phyloP scores from a whole-genome alignment of 768 basidiomycete genomes.

The Pisolithus marmoratus region DNA sequence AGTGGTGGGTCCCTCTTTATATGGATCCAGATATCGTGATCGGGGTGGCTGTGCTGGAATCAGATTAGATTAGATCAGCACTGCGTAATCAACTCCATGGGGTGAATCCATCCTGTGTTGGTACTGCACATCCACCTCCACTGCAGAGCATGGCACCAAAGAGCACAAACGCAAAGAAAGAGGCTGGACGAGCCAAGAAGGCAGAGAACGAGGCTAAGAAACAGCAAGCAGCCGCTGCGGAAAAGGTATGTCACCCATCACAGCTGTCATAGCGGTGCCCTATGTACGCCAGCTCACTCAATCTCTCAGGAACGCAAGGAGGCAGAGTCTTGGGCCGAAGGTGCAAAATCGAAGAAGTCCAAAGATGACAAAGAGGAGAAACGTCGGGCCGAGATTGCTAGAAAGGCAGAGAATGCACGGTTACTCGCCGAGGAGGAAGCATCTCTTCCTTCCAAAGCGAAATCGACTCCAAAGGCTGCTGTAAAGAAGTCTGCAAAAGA shows the following conservation, averaged over 20 bases:
- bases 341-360: constrained; percentile 58
- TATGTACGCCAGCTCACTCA: neutral
- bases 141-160: constrained; percentile 67
- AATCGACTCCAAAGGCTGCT: constrained; percentile 58
- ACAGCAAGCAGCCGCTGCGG: constrained; percentile 51
- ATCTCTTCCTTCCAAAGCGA: constrained; percentile 47
- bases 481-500: constrained; percentile 52
- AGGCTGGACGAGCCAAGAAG: constrained; percentile 84
- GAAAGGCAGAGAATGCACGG: constrained; percentile 82
- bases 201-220: constrained; percentile 88
- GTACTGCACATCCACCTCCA: neutral
- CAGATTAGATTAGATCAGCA: constrained; percentile 20
- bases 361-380: constrained; percentile 78
- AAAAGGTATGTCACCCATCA: constrained; percentile 41
- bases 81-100: constrained; percentile 12
- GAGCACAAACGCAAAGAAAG: constrained; percentile 89
- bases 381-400: constrained; percentile 70
- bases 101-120: constrained; percentile 6
- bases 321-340: constrained; percentile 61
- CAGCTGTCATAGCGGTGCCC: neutral
- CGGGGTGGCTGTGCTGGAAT: constrained; percentile 4
- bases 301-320: constrained; percentile 64
- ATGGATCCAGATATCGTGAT: neutral
- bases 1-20: neutral
- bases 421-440: constrained; percentile 89